Evolutionary conservation across 2,329 filamentous ascomycete species (phyloP), one percentile per base, ranked within the genome.

Genomic region (Aspergillus pseudotamarii): DNA sequence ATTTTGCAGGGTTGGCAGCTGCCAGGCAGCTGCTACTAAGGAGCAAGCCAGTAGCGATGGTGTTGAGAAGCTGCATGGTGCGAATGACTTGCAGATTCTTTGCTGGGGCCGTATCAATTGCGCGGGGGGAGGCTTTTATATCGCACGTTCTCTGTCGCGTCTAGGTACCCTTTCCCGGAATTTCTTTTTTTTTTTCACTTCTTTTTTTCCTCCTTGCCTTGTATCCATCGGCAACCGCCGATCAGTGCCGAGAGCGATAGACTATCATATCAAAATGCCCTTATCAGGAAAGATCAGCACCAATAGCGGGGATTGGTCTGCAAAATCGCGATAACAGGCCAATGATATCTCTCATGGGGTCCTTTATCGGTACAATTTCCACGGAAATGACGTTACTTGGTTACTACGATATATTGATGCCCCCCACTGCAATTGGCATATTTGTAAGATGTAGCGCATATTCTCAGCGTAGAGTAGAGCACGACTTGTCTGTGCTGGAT

Each of bases 11-110:
- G 50, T 51, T 54, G 12, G 57, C 57, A 21, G 57, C 60, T 34
- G 57, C 60, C 57, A 67, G 55, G 16, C 56, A 63, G 57, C 62
- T 63, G 66, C 62, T 58, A 23, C 60, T 36, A 23, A 71, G 43
- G 59, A 71, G 60, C 58, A 66, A 50, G 55, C 61, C 61, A 6
- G 64, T 34, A 36, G 65, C 26, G 23, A 69, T 32, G 21, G 64
- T 65, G 54, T 63, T 60, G 59, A 69, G 41, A 26, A 68, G 57
- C 60, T 63, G 62, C 66, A 69, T 69, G 50, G 4, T 57, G 50
- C 51, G 6, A 21, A 21, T 55, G 51, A 16, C n/a, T 38, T 38
- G 51, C 30, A 23, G 51, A 16, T 16, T 32, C n/a, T 21, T 21
- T 54, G 51, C 30, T 54, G 51, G 46, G 46, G 46, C 21, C 11